These are phyloP conservation scores for Hyphopichia buzzinii DNA, from an alignment of 1,139 yeast genomes.

Conservation along the genomic window DNA sequence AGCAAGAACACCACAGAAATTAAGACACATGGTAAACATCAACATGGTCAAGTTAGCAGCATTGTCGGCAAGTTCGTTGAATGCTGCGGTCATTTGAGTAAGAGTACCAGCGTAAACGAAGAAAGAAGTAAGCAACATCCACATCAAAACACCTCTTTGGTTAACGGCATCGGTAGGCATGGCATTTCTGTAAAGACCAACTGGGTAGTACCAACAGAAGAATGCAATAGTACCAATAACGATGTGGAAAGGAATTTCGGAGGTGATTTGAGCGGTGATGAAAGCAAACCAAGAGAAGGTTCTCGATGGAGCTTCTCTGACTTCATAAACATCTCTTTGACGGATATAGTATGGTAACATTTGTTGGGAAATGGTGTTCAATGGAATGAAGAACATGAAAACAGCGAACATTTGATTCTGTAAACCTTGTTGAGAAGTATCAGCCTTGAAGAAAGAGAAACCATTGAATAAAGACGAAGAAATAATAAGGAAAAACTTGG, in stretches of 20 bases:
- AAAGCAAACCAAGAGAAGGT: conserved; percentile 52
- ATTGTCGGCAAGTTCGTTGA: conserved; percentile 63
- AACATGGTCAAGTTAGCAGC: conserved; percentile 70
- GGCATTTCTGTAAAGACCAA: conserved; percentile 37
- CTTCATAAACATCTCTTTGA: conserved; percentile 81
- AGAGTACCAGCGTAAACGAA: conserved; percentile 60
- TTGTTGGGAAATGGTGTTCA: conserved; percentile 68
- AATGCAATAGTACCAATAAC: conserved; percentile 33
- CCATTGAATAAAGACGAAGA: conserved; percentile 64
- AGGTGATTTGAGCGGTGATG: conserved; percentile 32
- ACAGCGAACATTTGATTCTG: conserved; percentile 67
- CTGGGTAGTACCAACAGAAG: conserved; percentile 44
- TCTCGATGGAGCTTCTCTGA: conserved; percentile 80
- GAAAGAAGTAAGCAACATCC: conserved; percentile 56
- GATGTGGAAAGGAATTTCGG: conserved; percentile 36
- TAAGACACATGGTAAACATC: conserved; percentile 64
- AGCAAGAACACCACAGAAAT: conserved; percentile 82
- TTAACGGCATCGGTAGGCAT: conserved; percentile 26
- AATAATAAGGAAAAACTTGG: conserved; percentile 55
- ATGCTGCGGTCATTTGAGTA: conserved; percentile 65
- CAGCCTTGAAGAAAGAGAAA: conserved; percentile 70
- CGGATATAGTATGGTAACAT: conserved; percentile 66
- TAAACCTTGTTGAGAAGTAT: conserved; percentile 55
- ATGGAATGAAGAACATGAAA: conserved; percentile 64
- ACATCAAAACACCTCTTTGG: conserved; percentile 63